Conservation (phyloP, 2,329 filamentous ascomycete genomes). For the Fusarium tricinctum region DNA sequence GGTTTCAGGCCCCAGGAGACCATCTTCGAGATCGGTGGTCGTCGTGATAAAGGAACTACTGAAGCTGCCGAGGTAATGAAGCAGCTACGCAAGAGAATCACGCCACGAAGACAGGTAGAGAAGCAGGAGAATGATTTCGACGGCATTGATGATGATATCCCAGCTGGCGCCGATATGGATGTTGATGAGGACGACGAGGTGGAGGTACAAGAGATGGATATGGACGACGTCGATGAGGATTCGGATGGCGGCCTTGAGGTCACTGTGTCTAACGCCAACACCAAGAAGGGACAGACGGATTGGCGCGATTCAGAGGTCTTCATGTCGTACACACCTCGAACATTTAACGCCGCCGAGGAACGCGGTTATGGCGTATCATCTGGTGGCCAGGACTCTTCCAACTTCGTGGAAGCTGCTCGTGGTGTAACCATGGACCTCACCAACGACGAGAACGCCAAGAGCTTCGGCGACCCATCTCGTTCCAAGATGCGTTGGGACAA, state of each 20-base stretch:
- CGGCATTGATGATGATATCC: slow-evolving; percentile 50
- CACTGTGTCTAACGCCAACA: slow-evolving; percentile 73
- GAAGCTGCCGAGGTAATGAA: slow-evolving; percentile 84
- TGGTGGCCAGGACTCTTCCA: slow-evolving; percentile 74
- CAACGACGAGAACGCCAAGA: slow-evolving; percentile 85
- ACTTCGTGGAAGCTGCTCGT: slow-evolving; percentile 90
- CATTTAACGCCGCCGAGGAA: slow-evolving; percentile 86
- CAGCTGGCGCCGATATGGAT: slow-evolving; percentile 55
- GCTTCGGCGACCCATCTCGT: slow-evolving; percentile 82
- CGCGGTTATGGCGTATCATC: slow-evolving; percentile 94
- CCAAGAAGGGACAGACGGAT: slow-evolving; percentile 69
- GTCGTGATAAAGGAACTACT: slow-evolving; percentile 73
- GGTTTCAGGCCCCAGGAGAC: slow-evolving; percentile 92
- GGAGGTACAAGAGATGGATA: slow-evolving; percentile 55
- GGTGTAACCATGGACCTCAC: slow-evolving; percentile 91
- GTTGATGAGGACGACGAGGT: slow-evolving; percentile 47
- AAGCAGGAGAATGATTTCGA: slow-evolving; percentile 57
- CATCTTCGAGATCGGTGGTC: slow-evolving; percentile 93
- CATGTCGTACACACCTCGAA: slow-evolving; percentile 94
- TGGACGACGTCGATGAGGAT: slow-evolving; percentile 63
- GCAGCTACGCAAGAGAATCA: slow-evolving; percentile 77
- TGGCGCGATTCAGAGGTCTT: slow-evolving; percentile 92
- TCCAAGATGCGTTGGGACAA: slow-evolving; percentile 94
- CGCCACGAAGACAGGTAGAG: slow-evolving; percentile 64
- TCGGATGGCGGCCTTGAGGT: slow-evolving; percentile 77